These are phyloP conservation scores for Boletus mariae DNA, from an alignment of 1,284 basidiomycete genomes.

Conservation along the genomic window DNA sequence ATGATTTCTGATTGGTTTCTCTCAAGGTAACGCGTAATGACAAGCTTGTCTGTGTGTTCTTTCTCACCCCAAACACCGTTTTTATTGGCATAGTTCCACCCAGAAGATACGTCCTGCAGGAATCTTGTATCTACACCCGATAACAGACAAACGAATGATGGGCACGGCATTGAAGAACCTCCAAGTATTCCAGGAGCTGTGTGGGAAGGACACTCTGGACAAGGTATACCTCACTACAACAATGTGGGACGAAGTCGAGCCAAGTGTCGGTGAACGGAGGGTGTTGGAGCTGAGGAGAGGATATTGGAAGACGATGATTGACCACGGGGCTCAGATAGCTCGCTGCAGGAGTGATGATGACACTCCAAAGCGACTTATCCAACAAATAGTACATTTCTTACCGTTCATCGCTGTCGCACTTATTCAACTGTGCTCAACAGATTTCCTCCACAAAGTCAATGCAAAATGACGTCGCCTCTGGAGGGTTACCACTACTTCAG, in stretches of 20 bases:
- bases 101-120: conserved; percentile 35
- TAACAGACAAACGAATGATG: conserved; percentile 43
- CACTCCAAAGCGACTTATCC: conserved; percentile 12
- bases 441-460: background rate
- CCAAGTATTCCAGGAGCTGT: conserved; percentile 7
- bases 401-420: background rate
- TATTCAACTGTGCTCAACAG: background rate
- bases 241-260: too few relatives aligned
- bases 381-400: background rate
- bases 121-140: conserved; percentile 48
- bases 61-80: background rate
- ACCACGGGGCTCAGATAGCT: conserved; percentile 3
- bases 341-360: conserved; percentile 5
- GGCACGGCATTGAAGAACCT: conserved; percentile 42
- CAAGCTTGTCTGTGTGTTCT: too few relatives aligned
- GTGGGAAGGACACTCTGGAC: background rate
- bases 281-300: conserved; percentile 1
- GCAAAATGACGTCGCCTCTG: background rate
- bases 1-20: conserved; percentile 27
- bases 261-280: conserved; percentile 5
- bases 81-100: conserved; percentile 29
- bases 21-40: background rate
- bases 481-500: background rate
- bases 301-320: conserved; percentile 14
- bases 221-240: too few relatives aligned